These are phyloP conservation scores for Rhodofomes roseus DNA, from an alignment of 1,284 basidiomycete genomes.

Conservation along the genomic window DNA sequence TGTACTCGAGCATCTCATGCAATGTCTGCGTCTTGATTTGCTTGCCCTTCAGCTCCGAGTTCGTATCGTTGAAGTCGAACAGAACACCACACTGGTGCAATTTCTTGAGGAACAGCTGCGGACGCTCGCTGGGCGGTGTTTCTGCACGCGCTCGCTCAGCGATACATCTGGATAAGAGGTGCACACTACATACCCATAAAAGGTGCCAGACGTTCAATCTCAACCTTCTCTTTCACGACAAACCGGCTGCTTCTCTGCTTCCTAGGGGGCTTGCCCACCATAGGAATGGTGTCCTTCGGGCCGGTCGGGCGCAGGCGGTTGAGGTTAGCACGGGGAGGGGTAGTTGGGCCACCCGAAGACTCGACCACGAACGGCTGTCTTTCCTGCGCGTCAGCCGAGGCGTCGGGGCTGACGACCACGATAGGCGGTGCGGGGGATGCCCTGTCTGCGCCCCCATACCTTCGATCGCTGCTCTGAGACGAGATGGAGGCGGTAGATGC, in stretches of 20 bases:
- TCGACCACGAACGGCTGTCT: slow-evolving; percentile 51
- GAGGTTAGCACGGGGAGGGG: slow-evolving; percentile 58
- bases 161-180: background rate
- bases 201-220: slow-evolving; percentile 92
- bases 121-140: slow-evolving; percentile 84
- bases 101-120: slow-evolving; percentile 92
- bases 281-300: slow-evolving; percentile 93
- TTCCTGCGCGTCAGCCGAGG: slow-evolving; percentile 38
- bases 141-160: slow-evolving; percentile 47
- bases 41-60: slow-evolving; percentile 93
- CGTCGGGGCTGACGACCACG: slow-evolving; percentile 86
- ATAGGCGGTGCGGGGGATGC: slow-evolving; percentile 72
- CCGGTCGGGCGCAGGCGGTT: slow-evolving; percentile 63
- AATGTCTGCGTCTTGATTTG: slow-evolving; percentile 98
- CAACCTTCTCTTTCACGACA: slow-evolving; percentile 93
- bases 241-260: slow-evolving; percentile 97
- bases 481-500: slow-evolving; percentile 35
- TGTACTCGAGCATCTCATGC: slow-evolving; percentile 99
- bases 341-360: slow-evolving; percentile 43
- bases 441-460: slow-evolving; percentile 43
- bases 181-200: slow-evolving; percentile 74
- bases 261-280: slow-evolving; percentile 90
- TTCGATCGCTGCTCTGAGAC: slow-evolving; percentile 45
- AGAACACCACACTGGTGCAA: slow-evolving; percentile 94
- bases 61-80: slow-evolving; percentile 99